Conservation (phyloP, 176 grass and related monocot genomes). For the Raddia guianensis region DNA sequence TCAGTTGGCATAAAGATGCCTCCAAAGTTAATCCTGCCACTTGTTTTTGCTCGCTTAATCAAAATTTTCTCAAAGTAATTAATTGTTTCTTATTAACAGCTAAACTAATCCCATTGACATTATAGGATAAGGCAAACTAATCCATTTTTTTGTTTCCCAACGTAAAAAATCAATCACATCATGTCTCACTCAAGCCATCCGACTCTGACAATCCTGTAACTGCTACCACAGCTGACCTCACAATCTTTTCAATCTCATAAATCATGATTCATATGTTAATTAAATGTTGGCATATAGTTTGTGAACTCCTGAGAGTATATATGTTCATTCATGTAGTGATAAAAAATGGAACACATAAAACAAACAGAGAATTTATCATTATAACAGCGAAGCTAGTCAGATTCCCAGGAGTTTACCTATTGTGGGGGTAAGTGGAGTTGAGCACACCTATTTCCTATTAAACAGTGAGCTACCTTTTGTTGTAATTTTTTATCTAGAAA, state of each 20-base stretch:
- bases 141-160: too few species aligned
- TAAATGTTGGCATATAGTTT: too few species aligned
- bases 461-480: not conserved
- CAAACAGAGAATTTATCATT: not conserved
- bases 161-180: too few species aligned
- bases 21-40: not conserved
- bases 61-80: not conserved
- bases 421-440: not conserved
- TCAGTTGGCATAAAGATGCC: not conserved
- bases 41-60: not conserved
- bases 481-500: not conserved
- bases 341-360: not conserved
- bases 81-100: not conserved
- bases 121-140: too few species aligned
- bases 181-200: too few species aligned
- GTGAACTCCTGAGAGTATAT: not conserved
- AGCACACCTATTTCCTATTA: not conserved
- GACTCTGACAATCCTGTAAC: too few species aligned
- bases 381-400: not conserved
- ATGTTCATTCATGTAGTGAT: not conserved
- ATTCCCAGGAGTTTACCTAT: constrained; percentile 4
- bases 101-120: not conserved
- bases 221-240: too few species aligned
- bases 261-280: too few species aligned
- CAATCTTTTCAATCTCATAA: too few species aligned